Evolutionary conservation across 257 asterid species (phyloP), one percentile per base, ranked within the genome.

Genomic region (Lithospermum erythrorhizon): DNA sequence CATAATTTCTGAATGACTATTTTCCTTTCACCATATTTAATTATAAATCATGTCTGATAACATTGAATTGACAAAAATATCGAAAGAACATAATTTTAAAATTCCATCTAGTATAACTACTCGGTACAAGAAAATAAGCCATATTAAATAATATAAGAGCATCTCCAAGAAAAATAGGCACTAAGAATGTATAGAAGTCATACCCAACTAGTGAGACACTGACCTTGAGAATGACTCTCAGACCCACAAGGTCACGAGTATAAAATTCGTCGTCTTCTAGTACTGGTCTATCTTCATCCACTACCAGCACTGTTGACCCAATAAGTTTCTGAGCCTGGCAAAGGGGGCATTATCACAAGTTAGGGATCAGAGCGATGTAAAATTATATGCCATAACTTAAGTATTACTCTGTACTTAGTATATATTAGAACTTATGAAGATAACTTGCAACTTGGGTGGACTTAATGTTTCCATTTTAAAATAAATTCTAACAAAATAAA

Each of bases 201-300:
- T 45, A 35, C 10, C 30, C 23, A 29, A 58, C 25, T 35, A 23
- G 11, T 58, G 70, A 70, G 68, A 70, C 49, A 78, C 76, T 66
- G 63, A 90, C 98, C 98, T 90, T 81, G 57, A 85, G 88, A 71
- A 81, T 69, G 64, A 90, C 86, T 63, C 19, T 70, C 98, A 90
- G 85, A 70, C 98, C 98, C 75, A 90, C 77, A 62, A 90, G 95
- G 63, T 90, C 98, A 68, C 61, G 72, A 21, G 94, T 80, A 65
- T 90, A 90, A 75, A 85, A 83, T 71, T 90, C 98, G 71, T 85
- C 96, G 73, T 90, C 96, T 55, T 87, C 94, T 70, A 90, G 71
- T 52, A 48, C 70, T 21, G 96, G 98, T 74, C 96, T 81, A 76
- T 87, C 90, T 62, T 83, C 82, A 64, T 87, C 84, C 49, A 67